These are phyloP conservation scores for Hypomontagnella submonticulosa DNA, from an alignment of 495 filamentous ascomycete genomes.

Conservation along the genomic window DNA sequence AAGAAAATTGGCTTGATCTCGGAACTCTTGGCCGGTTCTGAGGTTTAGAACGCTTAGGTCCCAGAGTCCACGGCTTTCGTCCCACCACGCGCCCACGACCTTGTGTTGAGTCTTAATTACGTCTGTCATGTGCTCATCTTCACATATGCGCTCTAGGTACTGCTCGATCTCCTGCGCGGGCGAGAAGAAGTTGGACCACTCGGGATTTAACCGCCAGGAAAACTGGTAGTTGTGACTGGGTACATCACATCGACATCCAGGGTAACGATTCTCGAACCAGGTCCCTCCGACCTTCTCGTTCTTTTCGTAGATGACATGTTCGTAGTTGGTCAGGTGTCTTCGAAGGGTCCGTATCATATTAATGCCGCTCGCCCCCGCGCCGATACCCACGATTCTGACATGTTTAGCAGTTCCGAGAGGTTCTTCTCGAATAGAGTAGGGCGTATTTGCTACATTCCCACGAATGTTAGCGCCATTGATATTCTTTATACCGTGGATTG, in stretches of 20 bases:
- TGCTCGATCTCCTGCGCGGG: constrained; percentile 65
- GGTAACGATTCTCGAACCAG: constrained; percentile 70
- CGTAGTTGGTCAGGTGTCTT: constrained; percentile 56
- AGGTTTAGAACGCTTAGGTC: constrained; percentile 60
- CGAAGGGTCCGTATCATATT: constrained; percentile 59
- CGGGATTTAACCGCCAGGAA: constrained; percentile 64
- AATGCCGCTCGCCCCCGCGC: constrained; percentile 62
- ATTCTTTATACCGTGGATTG: constrained; percentile 17
- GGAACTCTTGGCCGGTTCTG: constrained; percentile 54
- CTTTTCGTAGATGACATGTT: constrained; percentile 81
- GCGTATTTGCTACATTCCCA: constrained; percentile 18
- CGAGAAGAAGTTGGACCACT: constrained; percentile 70
- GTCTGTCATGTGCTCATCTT: constrained; percentile 65
- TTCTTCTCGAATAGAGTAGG: constrained; percentile 54
- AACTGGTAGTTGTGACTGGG: constrained; percentile 67
- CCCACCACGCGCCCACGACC: constrained; percentile 55
- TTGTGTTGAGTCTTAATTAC: constrained; percentile 58
- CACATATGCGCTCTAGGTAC: constrained; percentile 67
- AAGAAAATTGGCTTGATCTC: constrained; percentile 65
- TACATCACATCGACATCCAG: constrained; percentile 65
- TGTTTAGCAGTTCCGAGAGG: constrained; percentile 57
- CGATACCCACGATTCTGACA: constrained; percentile 61
- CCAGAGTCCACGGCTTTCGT: constrained; percentile 61
- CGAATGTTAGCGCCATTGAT: constrained; percentile 25
- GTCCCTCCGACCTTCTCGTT: constrained; percentile 73